Base-by-base conservation (phyloP, 2,329 filamentous ascomycete species). In the Diaporthe sp. region DNA sequence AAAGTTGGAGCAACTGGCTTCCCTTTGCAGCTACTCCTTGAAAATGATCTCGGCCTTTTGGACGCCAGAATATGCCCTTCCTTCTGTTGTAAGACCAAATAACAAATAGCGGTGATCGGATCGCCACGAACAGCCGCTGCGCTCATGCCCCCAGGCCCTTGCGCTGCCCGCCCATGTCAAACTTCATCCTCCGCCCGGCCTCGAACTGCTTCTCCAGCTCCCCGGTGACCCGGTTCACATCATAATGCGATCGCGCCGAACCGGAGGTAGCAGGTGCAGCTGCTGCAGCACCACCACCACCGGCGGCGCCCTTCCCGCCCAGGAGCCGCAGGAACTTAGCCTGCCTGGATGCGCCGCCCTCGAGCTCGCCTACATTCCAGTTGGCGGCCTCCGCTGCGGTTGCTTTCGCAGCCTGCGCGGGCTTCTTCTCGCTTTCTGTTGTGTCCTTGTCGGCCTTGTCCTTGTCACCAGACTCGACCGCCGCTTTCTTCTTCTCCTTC, bases 191-290 rank as follows among this genome's bases (percentile, higher is more conserved):
- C 81, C 91, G 89, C 38, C 90, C 89, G 13, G 83, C 82, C 75
- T 90, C 86, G 75, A 89, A 92, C 78, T 92, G 90, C 75, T 85
- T 85, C 81, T 90, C 88, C 30, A 92, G 85, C 58, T 90, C 88
- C 38, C 85, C 84, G 76, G 89, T 86, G 40, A 87, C 85, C 77
- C 85, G 83, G 73, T 75, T 77, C 54, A 82, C 79, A 78, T 83
- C 50, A 80, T 84, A 76, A 78, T 78, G 82, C 78, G 78, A 76
- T 77, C 77, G 82, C 71, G 77, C 35, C 28, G 71, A 66, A 33
- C 73, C 76, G 1, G 60, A 50, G 17, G 47, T 22, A 50, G 42
- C 25, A 47, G 74, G 28, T 13, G 77, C 75, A 2, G 77, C 71
- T 15, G 77, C 75, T 2, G 77, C 71, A 0, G 78, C 74, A 9